These are phyloP conservation scores for Suillus sp. DNA, from an alignment of 768 basidiomycete genomes.

Conservation along the genomic window DNA sequence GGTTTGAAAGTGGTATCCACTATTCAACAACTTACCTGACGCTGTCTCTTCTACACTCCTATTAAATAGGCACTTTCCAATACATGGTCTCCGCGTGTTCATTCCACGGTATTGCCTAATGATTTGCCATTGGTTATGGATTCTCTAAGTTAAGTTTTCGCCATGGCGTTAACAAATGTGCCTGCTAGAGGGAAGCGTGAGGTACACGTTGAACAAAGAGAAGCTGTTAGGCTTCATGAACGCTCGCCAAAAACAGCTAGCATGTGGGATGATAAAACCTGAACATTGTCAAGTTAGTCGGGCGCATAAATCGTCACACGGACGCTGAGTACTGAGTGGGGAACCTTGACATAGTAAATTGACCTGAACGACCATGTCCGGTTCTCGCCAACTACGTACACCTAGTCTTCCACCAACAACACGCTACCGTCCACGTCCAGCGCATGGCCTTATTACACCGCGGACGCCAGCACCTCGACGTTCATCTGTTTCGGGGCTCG, in stretches of 20 bases:
- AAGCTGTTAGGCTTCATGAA: not conserved
- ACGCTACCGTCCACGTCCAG: conserved; percentile 14
- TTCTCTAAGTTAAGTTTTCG: not conserved
- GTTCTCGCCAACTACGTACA: not conserved
- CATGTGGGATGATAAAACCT: not conserved
- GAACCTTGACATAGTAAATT: not conserved
- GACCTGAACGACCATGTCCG: not conserved
- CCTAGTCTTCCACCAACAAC: conserved; percentile 8
- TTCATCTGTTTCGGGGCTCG: conserved; percentile 35
- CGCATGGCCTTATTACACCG: conserved; percentile 12
- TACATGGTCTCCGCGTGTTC: too few species aligned
- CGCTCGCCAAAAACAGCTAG: not conserved
- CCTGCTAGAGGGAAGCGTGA: not conserved
- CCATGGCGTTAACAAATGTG: not conserved
- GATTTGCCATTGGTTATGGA: not conserved
- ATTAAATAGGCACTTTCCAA: too few species aligned
- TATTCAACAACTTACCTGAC: not conserved
- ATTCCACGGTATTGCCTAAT: too few species aligned
- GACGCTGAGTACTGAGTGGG: not conserved
- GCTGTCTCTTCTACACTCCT: too few species aligned
- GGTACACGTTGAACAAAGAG: not conserved
- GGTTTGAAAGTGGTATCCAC: not conserved
- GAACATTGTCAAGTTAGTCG: not conserved
- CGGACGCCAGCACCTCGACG: conserved; percentile 24
- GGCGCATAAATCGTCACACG: not conserved